phyloP scores from a whole-genome alignment of 371 early-diverging fungal species.

The Lichtheimia hyalospora region DNA sequence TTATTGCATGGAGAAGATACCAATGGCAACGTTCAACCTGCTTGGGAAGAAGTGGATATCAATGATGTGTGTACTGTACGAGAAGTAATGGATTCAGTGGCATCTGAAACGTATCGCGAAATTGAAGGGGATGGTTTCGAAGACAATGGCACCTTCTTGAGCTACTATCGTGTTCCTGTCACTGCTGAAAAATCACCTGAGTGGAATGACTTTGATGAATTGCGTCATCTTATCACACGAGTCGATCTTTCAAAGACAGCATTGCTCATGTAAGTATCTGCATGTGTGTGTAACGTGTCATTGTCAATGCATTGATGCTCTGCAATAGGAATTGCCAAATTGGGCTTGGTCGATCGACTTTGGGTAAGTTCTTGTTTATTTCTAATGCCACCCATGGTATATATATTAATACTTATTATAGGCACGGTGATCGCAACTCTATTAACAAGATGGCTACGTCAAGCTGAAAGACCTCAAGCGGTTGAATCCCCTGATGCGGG shows the following conservation, averaged over 20 bases:
- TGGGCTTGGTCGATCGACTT: constrained; percentile 67
- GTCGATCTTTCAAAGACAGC: constrained; percentile 42
- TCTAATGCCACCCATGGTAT: too few species aligned
- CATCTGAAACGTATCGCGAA: constrained; percentile 22
- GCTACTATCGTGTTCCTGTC: constrained; percentile 61
- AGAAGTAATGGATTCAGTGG: constrained; percentile 52
- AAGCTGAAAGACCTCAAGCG: constrained; percentile 9
- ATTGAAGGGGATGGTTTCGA: constrained; percentile 12
- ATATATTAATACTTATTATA: neutral
- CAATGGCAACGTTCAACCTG: constrained; percentile 47
- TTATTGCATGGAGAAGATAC: constrained; percentile 64
- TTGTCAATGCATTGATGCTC: neutral
- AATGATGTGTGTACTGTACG: constrained; percentile 57
- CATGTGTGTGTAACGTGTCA: neutral
- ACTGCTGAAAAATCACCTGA: constrained; percentile 67
- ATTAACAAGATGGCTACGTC: constrained; percentile 54
- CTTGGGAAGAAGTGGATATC: constrained; percentile 62
- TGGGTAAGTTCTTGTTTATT: neutral
- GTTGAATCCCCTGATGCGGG: neutral
- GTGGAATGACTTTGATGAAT: constrained; percentile 58
- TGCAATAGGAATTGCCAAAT: constrained; percentile 66
- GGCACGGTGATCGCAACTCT: constrained; percentile 55
- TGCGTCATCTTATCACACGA: constrained; percentile 40
- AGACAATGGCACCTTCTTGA: constrained; percentile 9
- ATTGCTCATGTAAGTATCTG: constrained; percentile 52